Conservation (phyloP, 2,329 filamentous ascomycete genomes). For the Elsinoe batatas region DNA sequence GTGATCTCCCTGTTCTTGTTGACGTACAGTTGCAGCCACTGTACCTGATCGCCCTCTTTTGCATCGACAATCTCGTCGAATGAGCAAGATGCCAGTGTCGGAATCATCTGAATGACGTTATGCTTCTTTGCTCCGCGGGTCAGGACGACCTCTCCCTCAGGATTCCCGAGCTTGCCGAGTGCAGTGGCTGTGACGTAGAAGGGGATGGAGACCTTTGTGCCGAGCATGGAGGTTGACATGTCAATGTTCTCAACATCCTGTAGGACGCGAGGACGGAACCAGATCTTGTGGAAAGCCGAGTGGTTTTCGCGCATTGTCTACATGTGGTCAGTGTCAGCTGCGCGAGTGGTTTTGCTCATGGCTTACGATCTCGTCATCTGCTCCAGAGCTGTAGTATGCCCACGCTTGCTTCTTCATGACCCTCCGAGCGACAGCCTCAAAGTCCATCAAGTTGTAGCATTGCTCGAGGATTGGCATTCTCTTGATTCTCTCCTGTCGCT, state of each 20-base stretch:
- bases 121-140: conserved; percentile 77
- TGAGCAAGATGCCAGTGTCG: conserved; percentile 88
- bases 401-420: conserved; percentile 96
- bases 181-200: conserved; percentile 97
- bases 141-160: conserved; percentile 85
- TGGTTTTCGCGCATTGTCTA: conserved; percentile 94
- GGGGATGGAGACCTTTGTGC: conserved; percentile 70
- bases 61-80: conserved; percentile 97
- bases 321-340: conserved; percentile 16
- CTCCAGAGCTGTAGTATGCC: conserved; percentile 94
- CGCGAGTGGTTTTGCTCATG: neutral
- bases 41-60: conserved; percentile 64
- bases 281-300: conserved; percentile 88
- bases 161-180: conserved; percentile 85
- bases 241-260: conserved; percentile 84
- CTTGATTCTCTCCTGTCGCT: conserved; percentile 56
- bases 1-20: conserved; percentile 94
- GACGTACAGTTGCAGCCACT: conserved; percentile 96
- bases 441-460: conserved; percentile 91
- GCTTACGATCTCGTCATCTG: conserved; percentile 75
- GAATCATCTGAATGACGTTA: conserved; percentile 95
- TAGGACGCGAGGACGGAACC: conserved; percentile 86
- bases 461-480: conserved; percentile 71
- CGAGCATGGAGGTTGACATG: conserved; percentile 86
- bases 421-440: conserved; percentile 79